Evolutionary conservation across 2,329 filamentous ascomycete species (phyloP), one percentile per base, ranked within the genome.

Genomic region (Hypomyces perniciosus): DNA sequence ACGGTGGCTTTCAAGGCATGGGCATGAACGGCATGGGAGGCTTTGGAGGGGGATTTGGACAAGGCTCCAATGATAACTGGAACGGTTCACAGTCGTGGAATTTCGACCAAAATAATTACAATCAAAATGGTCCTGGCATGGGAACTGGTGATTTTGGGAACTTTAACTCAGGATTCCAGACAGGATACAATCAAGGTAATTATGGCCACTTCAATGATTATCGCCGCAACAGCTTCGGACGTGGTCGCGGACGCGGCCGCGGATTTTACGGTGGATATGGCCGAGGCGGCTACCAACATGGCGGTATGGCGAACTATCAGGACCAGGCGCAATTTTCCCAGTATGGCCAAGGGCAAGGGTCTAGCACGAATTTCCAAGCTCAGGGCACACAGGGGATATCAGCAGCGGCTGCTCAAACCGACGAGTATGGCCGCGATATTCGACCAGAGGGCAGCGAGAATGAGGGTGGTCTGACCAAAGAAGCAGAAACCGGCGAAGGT

Each of bases 21-120:
- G 87, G 86, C 74, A 81, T 81, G 77, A 79, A 76, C 77, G 80
- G 83, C 76, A 88, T 92, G 86, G 88, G 83, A 75, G 81, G 83
- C 65, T 84, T 83, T 72, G 80, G 81, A 73, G 81, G 81, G 71
- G 79, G 80, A 68, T 77, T 66, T 65, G 72, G 70, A 65, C 68
- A 72, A 65, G 80, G 82, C 69, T 80, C 83, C 78, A 84, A 85
- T 80, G 82, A 84, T 81, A 85, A 84, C 77, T 89, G 85, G 85
- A 87, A 85, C 78, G 79, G 79, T 77, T 85, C 86, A 74, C 84
- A 88, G 75, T 83, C 84, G 78, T 90, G 85, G 86, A 87, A 85
- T 84, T 81, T 83, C 78, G 81, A 83, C 78, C 85, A 86, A 85
- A 85, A 88, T 88, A 90, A 88, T 86, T 89, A 83, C 84, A 90